Evolutionary conservation across 495 filamentous ascomycete species (phyloP).

Genomic region (Chlorociboria aeruginascens): DNA sequence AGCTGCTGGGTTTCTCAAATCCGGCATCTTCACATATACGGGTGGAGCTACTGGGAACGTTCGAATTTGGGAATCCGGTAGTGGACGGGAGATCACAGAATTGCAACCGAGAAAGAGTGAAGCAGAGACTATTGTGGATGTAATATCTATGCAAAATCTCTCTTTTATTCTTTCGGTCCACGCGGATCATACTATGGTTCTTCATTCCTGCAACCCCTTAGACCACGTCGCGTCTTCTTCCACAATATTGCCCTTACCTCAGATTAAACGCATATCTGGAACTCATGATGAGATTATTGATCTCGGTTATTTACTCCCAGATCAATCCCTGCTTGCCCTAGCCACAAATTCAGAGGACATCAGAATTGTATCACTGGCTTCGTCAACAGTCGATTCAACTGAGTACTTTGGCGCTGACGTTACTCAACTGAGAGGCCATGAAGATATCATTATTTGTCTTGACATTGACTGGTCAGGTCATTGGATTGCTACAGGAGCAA

Average conservation of each 20-base stretch:
- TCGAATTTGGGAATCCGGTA: slow-evolving; percentile 68
- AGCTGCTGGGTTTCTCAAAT: slow-evolving; percentile 62
- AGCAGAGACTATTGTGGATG: slow-evolving; percentile 63
- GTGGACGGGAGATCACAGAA: slow-evolving; percentile 64
- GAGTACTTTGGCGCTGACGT: slow-evolving; percentile 79
- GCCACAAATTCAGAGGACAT: slow-evolving; percentile 94
- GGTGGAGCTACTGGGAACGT: slow-evolving; percentile 78
- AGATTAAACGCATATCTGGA: slow-evolving; percentile 70
- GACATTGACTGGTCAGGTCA: slow-evolving; percentile 92
- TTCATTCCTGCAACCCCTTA: slow-evolving; percentile 45
- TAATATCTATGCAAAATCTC: slow-evolving; percentile 48
- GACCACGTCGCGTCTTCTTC: slow-evolving; percentile 6
- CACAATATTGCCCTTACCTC: slow-evolving; percentile 21
- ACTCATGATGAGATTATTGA: slow-evolving; percentile 98
- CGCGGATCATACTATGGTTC: slow-evolving; percentile 70
- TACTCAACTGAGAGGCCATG: slow-evolving; percentile 72
- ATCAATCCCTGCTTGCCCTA: slow-evolving; percentile 71
- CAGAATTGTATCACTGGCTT: slow-evolving; percentile 59
- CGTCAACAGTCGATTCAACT: slow-evolving; percentile 18
- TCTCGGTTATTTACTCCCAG: slow-evolving; percentile 67
- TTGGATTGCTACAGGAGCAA: slow-evolving; percentile 92
- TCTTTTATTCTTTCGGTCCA: slow-evolving; percentile 72
- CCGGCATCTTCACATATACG: slow-evolving; percentile 60
- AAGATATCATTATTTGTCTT: slow-evolving; percentile 90
- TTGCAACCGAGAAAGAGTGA: slow-evolving; percentile 40